Conservation (phyloP, 1,139 yeast species). For the Yamadazyma conglobata region DNA sequence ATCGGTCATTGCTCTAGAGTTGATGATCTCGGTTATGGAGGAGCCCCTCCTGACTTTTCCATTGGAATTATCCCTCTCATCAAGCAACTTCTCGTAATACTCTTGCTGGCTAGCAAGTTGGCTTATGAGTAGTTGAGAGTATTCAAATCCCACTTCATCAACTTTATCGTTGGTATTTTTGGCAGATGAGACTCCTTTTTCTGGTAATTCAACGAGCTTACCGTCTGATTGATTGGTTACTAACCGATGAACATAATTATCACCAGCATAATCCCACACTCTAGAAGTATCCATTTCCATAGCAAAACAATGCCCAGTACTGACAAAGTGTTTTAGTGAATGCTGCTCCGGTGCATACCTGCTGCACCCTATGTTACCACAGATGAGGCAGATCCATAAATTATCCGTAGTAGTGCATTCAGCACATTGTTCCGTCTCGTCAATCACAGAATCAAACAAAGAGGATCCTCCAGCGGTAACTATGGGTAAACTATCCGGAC, state of each 20-base stretch:
- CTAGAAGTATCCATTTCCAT: conserved; percentile 85
- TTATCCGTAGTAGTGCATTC: conserved; percentile 31
- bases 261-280: conserved; percentile 96
- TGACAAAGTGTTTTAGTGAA: conserved; percentile 76
- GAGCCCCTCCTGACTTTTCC: conserved; percentile 21
- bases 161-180: conserved; percentile 27
- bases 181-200: conserved; percentile 20
- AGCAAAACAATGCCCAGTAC: conserved; percentile 84
- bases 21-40: conserved; percentile 13
- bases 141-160: conserved; percentile 67
- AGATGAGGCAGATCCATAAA: conserved; percentile 45
- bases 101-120: conserved; percentile 90
- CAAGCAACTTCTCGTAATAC: conserved; percentile 61
- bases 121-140: conserved; percentile 71
- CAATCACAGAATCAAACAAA: conserved; percentile 6
- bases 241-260: conserved; percentile 83
- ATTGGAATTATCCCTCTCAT: conserved; percentile 31
- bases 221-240: conserved; percentile 86
- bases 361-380: conserved; percentile 48
- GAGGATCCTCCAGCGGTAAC: too few relatives aligned
- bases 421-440: conserved; percentile 29
- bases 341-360: conserved; percentile 80
- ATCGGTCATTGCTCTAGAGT: conserved; percentile 16
- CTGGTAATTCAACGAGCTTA: conserved; percentile 68
- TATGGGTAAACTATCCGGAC: too few relatives aligned